Base-by-base conservation (phyloP, 257 asterid species). In the Solanum virginianum region DNA sequence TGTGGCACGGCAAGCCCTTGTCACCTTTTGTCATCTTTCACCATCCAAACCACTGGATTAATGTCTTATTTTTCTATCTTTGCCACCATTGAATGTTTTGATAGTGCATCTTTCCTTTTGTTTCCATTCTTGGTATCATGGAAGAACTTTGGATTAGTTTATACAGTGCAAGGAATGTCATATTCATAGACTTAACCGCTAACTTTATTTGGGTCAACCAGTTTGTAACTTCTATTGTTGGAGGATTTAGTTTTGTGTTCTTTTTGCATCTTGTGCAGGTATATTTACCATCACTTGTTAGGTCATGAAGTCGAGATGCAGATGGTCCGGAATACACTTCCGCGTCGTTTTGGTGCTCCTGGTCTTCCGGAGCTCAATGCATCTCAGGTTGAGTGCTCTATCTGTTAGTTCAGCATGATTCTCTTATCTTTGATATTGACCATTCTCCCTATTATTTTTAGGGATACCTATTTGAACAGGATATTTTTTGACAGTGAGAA, bases 241-340 rank as follows among this genome's bases (percentile, higher is more conserved):
- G 47, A 24, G 49, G 29, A 79, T 79, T 79, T 53, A 79, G 49
- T 79, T 53, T 51, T 77, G 47, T 53, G 9, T 9, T 79, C 26
- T 26, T 54, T 51, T 79, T 53, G 65, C 82, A 15, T 79, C 43
- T 24, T 26, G 14, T 86, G 84, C 94, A 97, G 99, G 93, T 97
- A 97, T 87, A 95, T 97, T 72, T 97, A 97, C 89, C 99, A 97
- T 91, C 99, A 97, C 91, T 87, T 97, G 84, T 92, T 97, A 51
- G 99, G 99, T 84, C 99, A 97, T 85, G 99, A 97, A 88, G 99
- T 97, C 89, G 99, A 97, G 93, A 93, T 94, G 97, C 99, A 97
- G 93, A 92, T 95, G 95, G 99, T 97, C 83, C 98, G 99, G 63
- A 97, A 94, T 91, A 83, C 98, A 11, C 90, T 97, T 87, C 99